phyloP scores from a whole-genome alignment of 2,329 filamentous ascomycete species.

The Colletotrichum theobromicola region DNA sequence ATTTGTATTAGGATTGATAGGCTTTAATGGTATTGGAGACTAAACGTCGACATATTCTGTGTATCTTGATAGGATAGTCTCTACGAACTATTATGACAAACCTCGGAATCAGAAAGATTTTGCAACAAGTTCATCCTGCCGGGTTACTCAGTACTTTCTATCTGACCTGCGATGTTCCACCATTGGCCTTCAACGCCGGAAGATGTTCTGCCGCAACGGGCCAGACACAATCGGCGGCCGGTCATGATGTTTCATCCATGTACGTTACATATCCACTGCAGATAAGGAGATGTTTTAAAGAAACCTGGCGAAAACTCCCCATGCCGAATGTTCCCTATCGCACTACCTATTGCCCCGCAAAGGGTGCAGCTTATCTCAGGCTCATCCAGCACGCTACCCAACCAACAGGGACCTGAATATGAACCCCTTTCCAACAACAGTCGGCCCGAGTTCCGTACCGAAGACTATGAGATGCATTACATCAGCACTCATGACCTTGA shows the following conservation, averaged over 20 bases:
- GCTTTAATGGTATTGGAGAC: too few relatives aligned
- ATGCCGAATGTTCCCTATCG: not conserved
- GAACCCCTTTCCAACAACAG: not conserved
- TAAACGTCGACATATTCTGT: too few relatives aligned
- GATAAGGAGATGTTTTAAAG: not conserved
- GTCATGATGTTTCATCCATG: not conserved
- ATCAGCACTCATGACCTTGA: not conserved
- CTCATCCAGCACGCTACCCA: not conserved
- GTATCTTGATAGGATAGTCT: not conserved
- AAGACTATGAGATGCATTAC: not conserved
- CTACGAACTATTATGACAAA: not conserved
- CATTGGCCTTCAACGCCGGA: not conserved
- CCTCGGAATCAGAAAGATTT: fast-evolving
- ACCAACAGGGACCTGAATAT: not conserved
- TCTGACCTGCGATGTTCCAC: not conserved
- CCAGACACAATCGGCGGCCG: not conserved
- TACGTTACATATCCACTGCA: not conserved
- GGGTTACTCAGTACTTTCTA: not conserved
- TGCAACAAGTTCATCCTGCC: not conserved
- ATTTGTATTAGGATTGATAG: too few relatives aligned
- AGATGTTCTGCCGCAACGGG: too few relatives aligned
- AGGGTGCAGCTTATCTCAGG: not conserved
- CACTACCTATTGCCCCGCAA: not conserved
- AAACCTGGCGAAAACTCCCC: not conserved
- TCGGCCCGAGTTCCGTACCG: not conserved